Conservation (phyloP, 2,329 filamentous ascomycete genomes). For the Penicillium frequentans region DNA sequence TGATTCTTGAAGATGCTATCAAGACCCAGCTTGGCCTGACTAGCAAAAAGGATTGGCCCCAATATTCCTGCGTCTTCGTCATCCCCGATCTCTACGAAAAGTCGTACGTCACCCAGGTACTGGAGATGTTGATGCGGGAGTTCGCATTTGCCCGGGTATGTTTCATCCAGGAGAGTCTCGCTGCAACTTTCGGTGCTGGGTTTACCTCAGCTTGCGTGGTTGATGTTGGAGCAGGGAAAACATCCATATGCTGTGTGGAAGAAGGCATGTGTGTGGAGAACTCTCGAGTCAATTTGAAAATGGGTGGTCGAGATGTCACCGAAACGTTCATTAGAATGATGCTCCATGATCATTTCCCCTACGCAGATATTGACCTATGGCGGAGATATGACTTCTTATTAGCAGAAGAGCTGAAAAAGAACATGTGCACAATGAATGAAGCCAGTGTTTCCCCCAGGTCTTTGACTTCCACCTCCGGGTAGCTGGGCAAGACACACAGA, state of each 20-base stretch:
- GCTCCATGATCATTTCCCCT: conserved; percentile 93
- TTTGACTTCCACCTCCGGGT: conserved; percentile 89
- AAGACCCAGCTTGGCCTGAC: conserved; percentile 78
- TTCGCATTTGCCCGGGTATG: conserved; percentile 87
- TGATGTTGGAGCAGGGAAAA: conserved; percentile 96
- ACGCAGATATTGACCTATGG: conserved; percentile 87
- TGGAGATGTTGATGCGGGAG: conserved; percentile 83
- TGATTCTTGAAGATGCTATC: conserved; percentile 82
- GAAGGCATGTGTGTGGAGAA: conserved; percentile 94
- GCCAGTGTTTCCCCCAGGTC: conserved; percentile 81
- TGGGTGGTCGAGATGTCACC: conserved; percentile 87
- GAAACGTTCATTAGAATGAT: conserved; percentile 98
- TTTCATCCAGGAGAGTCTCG: conserved; percentile 94
- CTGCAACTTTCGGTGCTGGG: conserved; percentile 90
- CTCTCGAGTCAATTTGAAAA: conserved; percentile 92
- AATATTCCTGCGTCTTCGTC: conserved; percentile 95
- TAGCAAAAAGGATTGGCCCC: conserved; percentile 76
- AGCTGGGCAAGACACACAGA: conserved; percentile 82
- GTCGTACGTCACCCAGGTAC: conserved; percentile 78
- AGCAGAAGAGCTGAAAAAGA: conserved; percentile 93
- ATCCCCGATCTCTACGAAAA: conserved; percentile 98
- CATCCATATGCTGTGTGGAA: conserved; percentile 93
- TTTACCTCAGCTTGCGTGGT: conserved; percentile 94
- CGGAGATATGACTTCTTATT: conserved; percentile 89
- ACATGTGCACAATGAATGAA: conserved; percentile 88